Evolutionary conservation across 345 rosid species (phyloP).

Genomic region (Reutealis trisperma): DNA sequence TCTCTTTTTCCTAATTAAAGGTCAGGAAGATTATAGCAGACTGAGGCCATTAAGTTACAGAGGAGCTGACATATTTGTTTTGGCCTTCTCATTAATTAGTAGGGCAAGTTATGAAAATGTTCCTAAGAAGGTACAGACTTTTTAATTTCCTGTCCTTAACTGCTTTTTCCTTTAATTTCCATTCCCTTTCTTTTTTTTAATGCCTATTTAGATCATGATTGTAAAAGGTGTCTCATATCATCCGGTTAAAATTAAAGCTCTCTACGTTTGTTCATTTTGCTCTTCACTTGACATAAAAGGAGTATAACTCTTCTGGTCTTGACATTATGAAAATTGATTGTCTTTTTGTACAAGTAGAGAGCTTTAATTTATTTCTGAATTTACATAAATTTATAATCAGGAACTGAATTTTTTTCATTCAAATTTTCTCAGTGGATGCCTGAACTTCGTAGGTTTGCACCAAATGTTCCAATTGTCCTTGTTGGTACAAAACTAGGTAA

Average conservation of each 20-base stretch:
- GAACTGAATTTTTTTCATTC: conserved; percentile 25
- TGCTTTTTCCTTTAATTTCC: not conserved
- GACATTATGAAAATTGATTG: not conserved
- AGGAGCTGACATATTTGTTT: conserved; percentile 91
- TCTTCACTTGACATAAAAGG: conserved; percentile 9
- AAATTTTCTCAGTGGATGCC: conserved; percentile 86
- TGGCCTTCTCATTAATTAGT: conserved; percentile 91
- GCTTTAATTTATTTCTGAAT: conserved; percentile 4
- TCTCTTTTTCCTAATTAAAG: conserved; percentile 38
- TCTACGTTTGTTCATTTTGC: conserved; percentile 9
- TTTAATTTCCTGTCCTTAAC: not conserved
- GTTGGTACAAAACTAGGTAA: conserved; percentile 95
- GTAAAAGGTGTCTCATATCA: conserved; percentile 15
- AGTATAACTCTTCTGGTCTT: not conserved
- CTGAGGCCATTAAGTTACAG: conserved; percentile 96
- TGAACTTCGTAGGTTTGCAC: conserved; percentile 92
- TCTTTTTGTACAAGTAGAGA: conserved; percentile 5
- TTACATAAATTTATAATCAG: not conserved
- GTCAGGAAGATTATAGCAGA: conserved; percentile 99
- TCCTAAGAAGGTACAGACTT: conserved; percentile 74
- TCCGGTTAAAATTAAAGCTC: conserved; percentile 23
- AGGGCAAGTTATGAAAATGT: conserved; percentile 97
- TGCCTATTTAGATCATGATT: conserved; percentile 19
- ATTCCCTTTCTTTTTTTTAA: conserved; percentile 19
- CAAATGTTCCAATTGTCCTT: conserved; percentile 91